Base-by-base conservation (phyloP, 495 filamentous ascomycete species). In the Penicillium lividum region DNA sequence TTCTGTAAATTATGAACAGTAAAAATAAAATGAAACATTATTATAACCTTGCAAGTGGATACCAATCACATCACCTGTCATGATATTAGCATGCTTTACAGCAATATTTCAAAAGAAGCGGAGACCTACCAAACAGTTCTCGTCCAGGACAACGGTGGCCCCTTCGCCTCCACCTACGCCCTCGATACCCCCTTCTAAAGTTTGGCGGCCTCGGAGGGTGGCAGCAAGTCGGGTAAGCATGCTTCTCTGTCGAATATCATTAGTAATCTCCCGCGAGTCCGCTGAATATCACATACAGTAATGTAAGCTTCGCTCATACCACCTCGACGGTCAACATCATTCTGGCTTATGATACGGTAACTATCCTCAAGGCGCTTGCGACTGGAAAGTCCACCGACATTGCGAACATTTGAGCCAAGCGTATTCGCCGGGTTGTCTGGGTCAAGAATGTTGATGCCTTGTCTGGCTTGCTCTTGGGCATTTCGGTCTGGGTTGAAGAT, bases 401-500 rank as follows among this genome's bases (percentile, higher is more conserved):
- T 59, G 18, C 54, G 59, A 6, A 51, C 55, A 22, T 51, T 62
- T 7, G 59, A 51, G 4, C 65, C 67, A 18, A 71, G 54, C 3
- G 64, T 62, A 61, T 77, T 78, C 16, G 67, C 67, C 8, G 69
- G 63, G 47, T 73, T 72, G 13, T 76, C 68, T 0, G 77, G 76
- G 47, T 80, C 73, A 0, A 77, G 59, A 51, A 88, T 79, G 36
- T 84, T 83, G 47, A 84, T 69, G 5, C 85, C 86, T 4, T 72
- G 68, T 15, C 78, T 75, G 27, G 86, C 86, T 51, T 82, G 74
- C 9, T 78, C 75, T 60, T 90, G 85, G 1, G 82, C 82, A 4
- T 75, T 73, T 51, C 69, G 74, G 64, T 91, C 88, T 2, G 86
- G 74, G 0, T 84, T 87, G 74, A 91, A 91, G 27, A 91, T 85